Conservation (phyloP, 1,284 basidiomycete genomes). For the Mixia osmundae region DNA sequence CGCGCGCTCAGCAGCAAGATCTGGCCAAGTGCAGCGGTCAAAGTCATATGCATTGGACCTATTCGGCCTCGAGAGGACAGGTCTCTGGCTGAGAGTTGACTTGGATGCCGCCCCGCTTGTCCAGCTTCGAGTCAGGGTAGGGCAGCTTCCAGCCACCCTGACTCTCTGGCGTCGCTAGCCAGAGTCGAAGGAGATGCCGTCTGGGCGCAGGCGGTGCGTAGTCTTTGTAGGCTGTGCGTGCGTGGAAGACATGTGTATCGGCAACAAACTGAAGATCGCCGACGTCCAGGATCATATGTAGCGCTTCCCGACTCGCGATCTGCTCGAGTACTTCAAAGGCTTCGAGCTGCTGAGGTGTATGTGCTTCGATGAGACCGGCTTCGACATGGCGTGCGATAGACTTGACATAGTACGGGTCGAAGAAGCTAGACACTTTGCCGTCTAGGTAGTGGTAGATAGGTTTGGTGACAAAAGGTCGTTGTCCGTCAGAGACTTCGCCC, state of each 20-base stretch:
- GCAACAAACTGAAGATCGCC: slow-evolving; percentile 22
- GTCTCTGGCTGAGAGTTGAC: slow-evolving; percentile 22
- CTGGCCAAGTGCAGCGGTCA: no score
- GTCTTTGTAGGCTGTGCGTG: slow-evolving; percentile 25
- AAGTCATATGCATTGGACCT: no score
- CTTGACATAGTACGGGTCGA: slow-evolving; percentile 19
- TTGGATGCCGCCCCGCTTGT: slow-evolving; percentile 23
- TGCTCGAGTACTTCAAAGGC: slow-evolving; percentile 25
- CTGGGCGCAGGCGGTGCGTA: slow-evolving; percentile 21
- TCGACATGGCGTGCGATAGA: slow-evolving; percentile 19
- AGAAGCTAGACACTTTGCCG: slow-evolving; percentile 4
- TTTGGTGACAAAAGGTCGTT: slow-evolving; percentile 9
- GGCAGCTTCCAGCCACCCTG: slow-evolving; percentile 25
- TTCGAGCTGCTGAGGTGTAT: slow-evolving; percentile 20
- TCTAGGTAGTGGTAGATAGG: slow-evolving; percentile 3
- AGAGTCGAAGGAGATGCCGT: slow-evolving; percentile 26
- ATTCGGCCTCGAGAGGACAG: slow-evolving; percentile 25
- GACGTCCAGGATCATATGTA: slow-evolving; percentile 26
- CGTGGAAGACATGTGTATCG: slow-evolving; percentile 23
- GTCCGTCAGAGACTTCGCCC: slow-evolving; percentile 23
- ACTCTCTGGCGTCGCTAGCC: slow-evolving; percentile 23
- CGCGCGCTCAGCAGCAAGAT: no score
- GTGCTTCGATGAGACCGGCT: no score
- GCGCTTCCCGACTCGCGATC: slow-evolving; percentile 21
- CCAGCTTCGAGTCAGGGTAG: slow-evolving; percentile 21